Evolutionary conservation across 1,139 yeast genomes (phyloP).

Genomic region (Hemisphaericaspora xylanilytica): DNA sequence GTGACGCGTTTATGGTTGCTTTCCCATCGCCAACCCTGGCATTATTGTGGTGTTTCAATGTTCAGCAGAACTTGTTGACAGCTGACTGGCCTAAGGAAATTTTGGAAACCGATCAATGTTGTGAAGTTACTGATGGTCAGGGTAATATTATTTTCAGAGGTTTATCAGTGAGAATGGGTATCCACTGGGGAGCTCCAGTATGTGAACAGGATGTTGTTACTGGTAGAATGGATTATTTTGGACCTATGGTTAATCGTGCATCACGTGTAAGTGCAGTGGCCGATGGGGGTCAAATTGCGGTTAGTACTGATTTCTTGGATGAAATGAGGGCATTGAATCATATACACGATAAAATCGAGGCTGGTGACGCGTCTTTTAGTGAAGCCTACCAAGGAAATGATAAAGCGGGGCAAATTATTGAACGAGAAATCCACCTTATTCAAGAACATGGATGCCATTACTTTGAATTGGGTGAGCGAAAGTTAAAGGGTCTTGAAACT

Average conservation of each 20-base stretch:
- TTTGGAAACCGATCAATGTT: constrained; percentile 79
- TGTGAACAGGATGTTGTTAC: constrained; percentile 94
- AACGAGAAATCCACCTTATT: constrained; percentile 63
- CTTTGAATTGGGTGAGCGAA: constrained; percentile 77
- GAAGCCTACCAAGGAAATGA: constrained; percentile 66
- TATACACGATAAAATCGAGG: constrained; percentile 48
- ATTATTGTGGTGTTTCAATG: constrained; percentile 89
- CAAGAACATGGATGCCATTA: constrained; percentile 70
- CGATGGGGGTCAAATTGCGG: constrained; percentile 95
- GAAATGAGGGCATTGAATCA: constrained; percentile 63
- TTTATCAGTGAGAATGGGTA: constrained; percentile 93
- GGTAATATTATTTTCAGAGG: constrained; percentile 77
- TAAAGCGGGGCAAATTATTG: constrained; percentile 61
- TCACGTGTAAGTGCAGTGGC: constrained; percentile 93
- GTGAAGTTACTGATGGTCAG: constrained; percentile 69
- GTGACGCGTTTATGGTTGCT: constrained; percentile 99
- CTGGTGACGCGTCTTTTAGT: constrained; percentile 35
- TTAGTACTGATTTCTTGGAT: constrained; percentile 75
- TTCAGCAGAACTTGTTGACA: constrained; percentile 73
- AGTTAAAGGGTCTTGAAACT: constrained; percentile 90
- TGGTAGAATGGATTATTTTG: constrained; percentile 96
- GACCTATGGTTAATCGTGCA: constrained; percentile 97
- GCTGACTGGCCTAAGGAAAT: constrained; percentile 98
- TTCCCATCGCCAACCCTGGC: constrained; percentile 93
- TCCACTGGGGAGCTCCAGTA: constrained; percentile 97